A percentile compares a stretch with the other conserved stretches of the same genome.
Conservation (phyloP, 179 eudicot species). For the Amaranthus tricolor region DNA sequence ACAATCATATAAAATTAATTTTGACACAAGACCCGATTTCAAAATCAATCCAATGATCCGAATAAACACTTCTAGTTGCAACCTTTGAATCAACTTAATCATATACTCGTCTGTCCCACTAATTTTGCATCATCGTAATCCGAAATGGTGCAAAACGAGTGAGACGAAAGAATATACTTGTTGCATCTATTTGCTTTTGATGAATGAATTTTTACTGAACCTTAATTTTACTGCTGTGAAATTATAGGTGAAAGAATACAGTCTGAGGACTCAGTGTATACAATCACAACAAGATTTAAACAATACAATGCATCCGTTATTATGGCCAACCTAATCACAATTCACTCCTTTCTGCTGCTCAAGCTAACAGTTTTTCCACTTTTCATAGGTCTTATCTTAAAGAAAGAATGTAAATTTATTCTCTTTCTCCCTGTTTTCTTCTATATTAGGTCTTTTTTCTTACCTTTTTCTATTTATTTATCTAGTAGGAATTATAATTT, state of each 20-base stretch:
- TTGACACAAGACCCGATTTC: no score
- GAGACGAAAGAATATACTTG: not conserved
- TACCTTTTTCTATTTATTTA: not conserved
- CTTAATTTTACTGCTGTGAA: constrained; percentile 13
- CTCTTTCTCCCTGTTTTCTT: not conserved
- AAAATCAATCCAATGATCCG: no score
- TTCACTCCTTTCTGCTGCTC: constrained; percentile 19
- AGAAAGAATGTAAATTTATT: constrained; percentile 26
- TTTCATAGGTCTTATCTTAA: constrained; percentile 18
- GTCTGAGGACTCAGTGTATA: constrained; percentile 67
- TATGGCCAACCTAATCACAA: constrained; percentile 20
- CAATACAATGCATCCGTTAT: constrained; percentile 29
- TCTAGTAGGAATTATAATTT: constrained; percentile 24
- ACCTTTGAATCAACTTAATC: constrained; percentile 13
- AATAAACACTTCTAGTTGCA: not conserved
- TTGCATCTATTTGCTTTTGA: not conserved
- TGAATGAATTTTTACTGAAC: constrained; percentile 6
- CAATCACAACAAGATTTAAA: constrained; percentile 50
- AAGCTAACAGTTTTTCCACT: constrained; percentile 36
- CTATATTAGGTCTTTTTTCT: constrained; percentile 10
- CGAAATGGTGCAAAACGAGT: no score
- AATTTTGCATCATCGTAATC: constrained; percentile 15
- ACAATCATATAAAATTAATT: no score
- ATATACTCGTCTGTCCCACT: constrained; percentile 11
- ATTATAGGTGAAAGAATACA: constrained; percentile 55